Conservation (phyloP, 352 stramenopile genomes). For the Pythium grandisporangium region DNA sequence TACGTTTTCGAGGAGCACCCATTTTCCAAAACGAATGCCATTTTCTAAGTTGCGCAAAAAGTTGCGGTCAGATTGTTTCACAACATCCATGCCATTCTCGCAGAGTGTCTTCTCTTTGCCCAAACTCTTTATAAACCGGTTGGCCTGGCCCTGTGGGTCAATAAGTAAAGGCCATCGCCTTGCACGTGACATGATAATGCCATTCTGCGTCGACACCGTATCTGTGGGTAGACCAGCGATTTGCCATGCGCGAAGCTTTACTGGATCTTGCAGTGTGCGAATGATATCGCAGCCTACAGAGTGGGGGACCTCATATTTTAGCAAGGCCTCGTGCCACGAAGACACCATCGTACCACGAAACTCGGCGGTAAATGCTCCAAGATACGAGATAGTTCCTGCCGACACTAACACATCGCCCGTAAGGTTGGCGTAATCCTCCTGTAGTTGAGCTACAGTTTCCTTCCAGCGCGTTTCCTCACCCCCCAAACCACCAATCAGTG, state of each 20-base stretch:
- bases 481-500: slow-evolving; percentile 73
- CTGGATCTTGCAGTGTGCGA: slow-evolving; percentile 75
- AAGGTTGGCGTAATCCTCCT: slow-evolving; percentile 69
- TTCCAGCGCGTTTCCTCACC: slow-evolving; percentile 83
- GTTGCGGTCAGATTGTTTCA: slow-evolving; percentile 85
- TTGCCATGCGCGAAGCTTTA: slow-evolving; percentile 85
- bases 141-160: slow-evolving; percentile 89
- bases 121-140: slow-evolving; percentile 88
- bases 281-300: slow-evolving; percentile 84
- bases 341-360: slow-evolving; percentile 68
- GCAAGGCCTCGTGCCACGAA: slow-evolving; percentile 56
- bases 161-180: slow-evolving; percentile 86
- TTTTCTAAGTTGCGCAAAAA: slow-evolving; percentile 87
- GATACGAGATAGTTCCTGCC: slow-evolving; percentile 81
- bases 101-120: slow-evolving; percentile 76
- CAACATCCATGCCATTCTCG: slow-evolving; percentile 89
- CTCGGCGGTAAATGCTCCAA: slow-evolving; percentile 80
- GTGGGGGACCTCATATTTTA: slow-evolving; percentile 55
- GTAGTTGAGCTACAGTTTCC: slow-evolving; percentile 64
- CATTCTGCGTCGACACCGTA: slow-evolving; percentile 91
- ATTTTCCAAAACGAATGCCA: slow-evolving; percentile 87
- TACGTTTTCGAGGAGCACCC: slow-evolving; percentile 88
- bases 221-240: slow-evolving; percentile 83
- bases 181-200: slow-evolving; percentile 84
- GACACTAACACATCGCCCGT: slow-evolving; percentile 83